phyloP scores from a whole-genome alignment of 352 stramenopile genomes.

The Pythium catenulatum region DNA sequence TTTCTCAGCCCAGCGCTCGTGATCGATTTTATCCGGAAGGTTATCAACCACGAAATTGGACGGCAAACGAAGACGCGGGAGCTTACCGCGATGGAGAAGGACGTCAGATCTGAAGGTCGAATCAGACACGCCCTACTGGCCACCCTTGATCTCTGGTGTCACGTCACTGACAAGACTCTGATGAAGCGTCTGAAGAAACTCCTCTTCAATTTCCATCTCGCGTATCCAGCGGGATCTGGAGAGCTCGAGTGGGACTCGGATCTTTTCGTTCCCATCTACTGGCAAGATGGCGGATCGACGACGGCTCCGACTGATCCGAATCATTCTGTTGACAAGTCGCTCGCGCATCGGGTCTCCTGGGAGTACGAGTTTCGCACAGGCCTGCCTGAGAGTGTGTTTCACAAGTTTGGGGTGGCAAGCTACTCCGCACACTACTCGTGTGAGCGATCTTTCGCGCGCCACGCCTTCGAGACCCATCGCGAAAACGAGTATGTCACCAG shows the following conservation, averaged over 20 bases:
- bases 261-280: conserved; percentile 40
- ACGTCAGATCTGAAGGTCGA: conserved; percentile 30
- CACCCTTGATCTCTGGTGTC: conserved; percentile 8
- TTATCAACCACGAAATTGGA: conserved; percentile 30
- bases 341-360: neutral
- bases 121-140: neutral
- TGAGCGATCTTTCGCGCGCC: neutral
- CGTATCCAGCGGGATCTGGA: neutral
- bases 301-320: too few relatives aligned
- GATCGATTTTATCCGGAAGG: conserved; percentile 37
- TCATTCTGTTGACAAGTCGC: neutral
- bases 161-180: neutral
- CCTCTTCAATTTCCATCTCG: conserved; percentile 40
- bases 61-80: too few relatives aligned
- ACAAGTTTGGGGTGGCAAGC: conserved; percentile 15
- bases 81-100: neutral
- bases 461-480: neutral
- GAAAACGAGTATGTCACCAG: neutral
- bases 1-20: conserved; percentile 23
- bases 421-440: conserved; percentile 27
- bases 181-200: conserved; percentile 34
- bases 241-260: conserved; percentile 15
- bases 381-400: conserved; percentile 9
- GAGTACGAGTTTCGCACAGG: conserved; percentile 8
- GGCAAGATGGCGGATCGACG: neutral